Base-by-base conservation (phyloP, 768 basidiomycete species). In the Gelatoporia subvermispora region DNA sequence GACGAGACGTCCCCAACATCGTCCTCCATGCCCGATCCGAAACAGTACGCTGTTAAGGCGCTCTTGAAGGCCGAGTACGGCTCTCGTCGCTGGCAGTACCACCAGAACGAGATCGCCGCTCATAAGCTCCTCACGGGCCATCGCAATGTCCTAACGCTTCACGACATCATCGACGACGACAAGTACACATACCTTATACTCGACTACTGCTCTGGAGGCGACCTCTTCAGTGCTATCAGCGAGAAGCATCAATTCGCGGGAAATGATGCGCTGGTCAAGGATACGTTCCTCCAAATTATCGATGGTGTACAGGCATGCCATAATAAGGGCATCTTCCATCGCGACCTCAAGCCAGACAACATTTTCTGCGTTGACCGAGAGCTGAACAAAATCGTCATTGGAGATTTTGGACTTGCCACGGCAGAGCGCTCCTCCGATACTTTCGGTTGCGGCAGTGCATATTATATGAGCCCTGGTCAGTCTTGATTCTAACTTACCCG, bases 181-280 rank as follows among this genome's bases (percentile, higher is more conserved):
- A 64, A 68, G 31, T 84, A 74, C 62, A 65, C 89, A 59, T 93
- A 84, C 68, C 75, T 93, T 55, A 76, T 86, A 24, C 68, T 83
- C 53, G 81, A 84, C 48, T 68, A 56, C 50, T 61, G 64, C 56
- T 41, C 48, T 10, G 63, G 61, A 34, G 78, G 78, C 38, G 77
- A 79, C 57, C 60, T 80, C 48, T 76, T 74, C 58, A 71, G 45
- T 61, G 65, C 68, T 16, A 71, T 76, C 67, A 72, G 74, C 56
- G 60, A 62, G 31, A 46, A 55, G 10, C 52, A 51, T 42, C 41
- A 60, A 53, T 76, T 70, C 51, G 47, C 65, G 44, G 70, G 76
- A 39, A 64, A 76, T 52, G 74, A 76, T 62, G 59, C 56, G 4
- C 65, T 78, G 51, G 69, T 79, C 63, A 72, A 68, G 49, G 55